Percentiles rank a stretch among this genome's conserved stretches.
phyloP scores from a whole-genome alignment of 2,329 filamentous ascomycete species.

The Mariannaea sp. region DNA sequence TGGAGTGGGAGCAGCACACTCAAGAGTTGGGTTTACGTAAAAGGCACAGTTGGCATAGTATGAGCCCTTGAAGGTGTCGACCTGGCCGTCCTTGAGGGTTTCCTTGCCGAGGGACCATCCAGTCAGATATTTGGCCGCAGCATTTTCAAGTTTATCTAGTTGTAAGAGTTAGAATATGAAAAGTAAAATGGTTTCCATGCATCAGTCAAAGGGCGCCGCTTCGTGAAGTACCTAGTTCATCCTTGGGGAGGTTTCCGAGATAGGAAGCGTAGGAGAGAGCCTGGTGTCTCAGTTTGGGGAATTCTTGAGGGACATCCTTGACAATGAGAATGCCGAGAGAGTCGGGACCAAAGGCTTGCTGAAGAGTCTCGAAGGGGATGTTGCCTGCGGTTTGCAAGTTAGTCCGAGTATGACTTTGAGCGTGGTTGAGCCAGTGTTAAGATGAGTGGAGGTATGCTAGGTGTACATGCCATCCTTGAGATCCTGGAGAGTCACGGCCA shows the following conservation, averaged over 20 bases:
- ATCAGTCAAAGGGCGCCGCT: too few relatives aligned
- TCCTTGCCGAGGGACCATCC: conserved; percentile 85
- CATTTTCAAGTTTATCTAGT: conserved; percentile 61
- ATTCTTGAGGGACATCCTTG: conserved; percentile 76
- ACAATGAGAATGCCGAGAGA: conserved; percentile 95
- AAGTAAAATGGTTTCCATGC: neutral
- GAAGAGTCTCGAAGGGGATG: conserved; percentile 69
- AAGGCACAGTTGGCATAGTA: conserved; percentile 86
- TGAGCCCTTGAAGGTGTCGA: conserved; percentile 80
- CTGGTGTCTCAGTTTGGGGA: conserved; percentile 70
- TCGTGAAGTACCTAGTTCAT: conserved; percentile 75
- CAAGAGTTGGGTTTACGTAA: conserved; percentile 67
- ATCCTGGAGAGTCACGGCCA: conserved; percentile 66
- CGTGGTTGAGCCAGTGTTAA: conserved; percentile 7
- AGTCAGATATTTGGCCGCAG: conserved; percentile 66
- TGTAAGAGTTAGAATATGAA: conserved; percentile 3
- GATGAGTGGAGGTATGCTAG: neutral
- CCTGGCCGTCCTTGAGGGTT: conserved; percentile 75
- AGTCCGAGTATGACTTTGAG: conserved; percentile 17
- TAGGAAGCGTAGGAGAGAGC: conserved; percentile 88
- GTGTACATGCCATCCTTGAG: conserved; percentile 60
- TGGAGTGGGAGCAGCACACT: conserved; percentile 64
- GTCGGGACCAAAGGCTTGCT: conserved; percentile 84
- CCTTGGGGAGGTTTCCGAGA: conserved; percentile 76
- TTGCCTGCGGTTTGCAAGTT: conserved; percentile 54